Evolutionary conservation across 2,329 filamentous ascomycete species (phyloP).

Genomic region (Nigrospora sphaerica): DNA sequence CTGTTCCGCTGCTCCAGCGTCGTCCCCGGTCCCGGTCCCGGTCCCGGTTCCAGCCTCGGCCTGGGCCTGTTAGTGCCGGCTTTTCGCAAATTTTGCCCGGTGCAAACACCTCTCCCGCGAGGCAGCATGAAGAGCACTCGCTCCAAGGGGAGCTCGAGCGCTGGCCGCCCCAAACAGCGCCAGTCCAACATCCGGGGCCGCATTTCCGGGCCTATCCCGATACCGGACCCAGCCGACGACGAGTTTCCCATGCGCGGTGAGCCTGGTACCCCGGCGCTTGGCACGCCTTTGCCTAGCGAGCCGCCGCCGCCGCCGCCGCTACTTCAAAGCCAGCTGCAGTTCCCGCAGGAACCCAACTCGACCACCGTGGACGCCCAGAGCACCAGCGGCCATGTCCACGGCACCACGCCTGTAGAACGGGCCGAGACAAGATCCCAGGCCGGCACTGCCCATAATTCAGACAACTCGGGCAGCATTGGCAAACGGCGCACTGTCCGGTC

Average conservation of each 20-base stretch:
- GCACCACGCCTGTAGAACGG: conserved; percentile 13
- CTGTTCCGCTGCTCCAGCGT: too few relatives aligned
- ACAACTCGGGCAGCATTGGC: conserved; percentile 16
- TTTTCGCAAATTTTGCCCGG: too few relatives aligned
- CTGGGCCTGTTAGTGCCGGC: too few relatives aligned
- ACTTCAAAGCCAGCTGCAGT: conserved; percentile 8
- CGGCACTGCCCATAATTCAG: conserved; percentile 18
- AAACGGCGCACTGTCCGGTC: conserved; percentile 28
- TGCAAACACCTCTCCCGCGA: conserved; percentile 2
- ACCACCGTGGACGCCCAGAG: conserved; percentile 12
- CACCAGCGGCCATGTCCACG: conserved; percentile 5
- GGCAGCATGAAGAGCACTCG: conserved; percentile 30
- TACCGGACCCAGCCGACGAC: conserved; percentile 39
- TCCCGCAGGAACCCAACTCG: conserved; percentile 8
- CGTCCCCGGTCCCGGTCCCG: too few relatives aligned
- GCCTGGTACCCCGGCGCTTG: conserved; percentile 27
- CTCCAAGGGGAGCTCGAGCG: conserved; percentile 36
- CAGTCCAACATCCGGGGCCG: conserved; percentile 44
- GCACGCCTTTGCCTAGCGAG: conserved; percentile 24
- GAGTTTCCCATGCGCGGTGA: conserved; percentile 43
- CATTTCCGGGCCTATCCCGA: conserved; percentile 56
- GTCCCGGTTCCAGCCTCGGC: too few relatives aligned
- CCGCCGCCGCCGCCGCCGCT: conserved; percentile 10
- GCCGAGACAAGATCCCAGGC: conserved; percentile 12
- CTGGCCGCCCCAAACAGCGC: conserved; percentile 31